Base-by-base conservation (phyloP, 768 basidiomycete species). In the Tylopilus plumbeoviolaceoides region DNA sequence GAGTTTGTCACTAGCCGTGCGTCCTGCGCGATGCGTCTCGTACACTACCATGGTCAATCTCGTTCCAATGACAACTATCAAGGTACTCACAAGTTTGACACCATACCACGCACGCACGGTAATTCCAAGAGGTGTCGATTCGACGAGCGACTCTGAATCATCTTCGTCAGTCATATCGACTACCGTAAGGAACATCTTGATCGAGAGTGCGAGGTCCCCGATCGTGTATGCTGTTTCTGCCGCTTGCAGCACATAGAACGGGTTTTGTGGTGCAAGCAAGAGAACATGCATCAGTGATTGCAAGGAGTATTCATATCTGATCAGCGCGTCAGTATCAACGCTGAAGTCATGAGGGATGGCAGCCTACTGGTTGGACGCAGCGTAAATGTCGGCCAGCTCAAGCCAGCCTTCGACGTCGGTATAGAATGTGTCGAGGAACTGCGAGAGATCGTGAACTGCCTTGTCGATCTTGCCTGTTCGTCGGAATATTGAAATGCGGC, bases 151-250 rank as follows among this genome's bases (percentile, higher is more conserved):
- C 41, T 78, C 72, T 4, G 74, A 74, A 43, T 77, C 75, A 52
- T 82, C 83, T 6, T 72, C 72, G 35, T 85, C 84, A 4, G 77
- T 77, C 87, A 93, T 92, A 60, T 95, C 91, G 11, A 89, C 75
- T 0, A 82, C 84, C 28, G 84, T 74, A 7, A 94, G 79, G 73
- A 84, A 93, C 74, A 82, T 84, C 68, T 89, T 89, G 48, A 91
- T 73, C 2, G 92, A 83, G 8, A 92, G 74, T 0, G 87, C 79
- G 20, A 90, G 63, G 65, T 94, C 91, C 2, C 78, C 81, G 0
- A 83, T 76, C 0, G 90, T 89, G 64, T 89, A 93, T 0, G 90
- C 91, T 9, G 88, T 92, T 69, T 97, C 93, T 0, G 91, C 93
- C 45, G 84, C 85, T 58, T 87, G 86, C n/a, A 94, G 78, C 52